phyloP scores from a whole-genome alignment of 257 asterid genomes.

The Handroanthus guayacan region DNA sequence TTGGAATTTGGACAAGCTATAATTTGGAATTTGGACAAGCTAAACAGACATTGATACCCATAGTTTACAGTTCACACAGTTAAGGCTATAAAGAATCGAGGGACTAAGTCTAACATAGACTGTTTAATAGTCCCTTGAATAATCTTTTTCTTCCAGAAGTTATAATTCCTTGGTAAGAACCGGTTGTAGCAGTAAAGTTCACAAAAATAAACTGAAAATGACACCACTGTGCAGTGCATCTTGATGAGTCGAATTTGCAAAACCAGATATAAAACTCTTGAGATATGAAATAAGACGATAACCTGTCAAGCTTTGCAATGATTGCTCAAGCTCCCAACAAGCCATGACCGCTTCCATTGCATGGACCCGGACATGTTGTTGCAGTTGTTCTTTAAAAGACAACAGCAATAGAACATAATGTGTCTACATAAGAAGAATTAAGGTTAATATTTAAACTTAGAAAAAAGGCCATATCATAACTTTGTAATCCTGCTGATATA shows the following conservation, averaged over 20 bases:
- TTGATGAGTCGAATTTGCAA: background rate
- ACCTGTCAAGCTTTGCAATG: slow-evolving; percentile 95
- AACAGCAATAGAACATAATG: slow-evolving; percentile 89
- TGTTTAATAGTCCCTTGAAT: background rate
- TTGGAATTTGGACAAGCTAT: background rate
- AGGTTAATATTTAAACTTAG: background rate
- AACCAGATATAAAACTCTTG: background rate
- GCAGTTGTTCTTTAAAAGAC: slow-evolving; percentile 94
- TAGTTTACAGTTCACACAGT: background rate
- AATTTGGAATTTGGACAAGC: background rate
- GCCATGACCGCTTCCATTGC: slow-evolving; percentile 99
- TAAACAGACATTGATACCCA: background rate
- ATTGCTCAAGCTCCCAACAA: slow-evolving; percentile 99
- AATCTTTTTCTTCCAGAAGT: background rate
- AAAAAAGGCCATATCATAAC: background rate
- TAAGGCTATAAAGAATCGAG: background rate
- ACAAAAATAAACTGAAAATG: background rate
- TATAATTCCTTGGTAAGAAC: background rate
- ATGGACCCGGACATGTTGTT: slow-evolving; percentile 96
- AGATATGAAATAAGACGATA: slow-evolving; percentile 15
- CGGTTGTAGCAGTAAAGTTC: too few species aligned
- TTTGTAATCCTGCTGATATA: background rate
- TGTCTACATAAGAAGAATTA: slow-evolving; percentile 53
- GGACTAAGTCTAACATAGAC: background rate
- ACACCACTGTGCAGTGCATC: background rate